Base-by-base conservation (phyloP, 805 yeast genomes). In the Ogataea paradorogensis region DNA sequence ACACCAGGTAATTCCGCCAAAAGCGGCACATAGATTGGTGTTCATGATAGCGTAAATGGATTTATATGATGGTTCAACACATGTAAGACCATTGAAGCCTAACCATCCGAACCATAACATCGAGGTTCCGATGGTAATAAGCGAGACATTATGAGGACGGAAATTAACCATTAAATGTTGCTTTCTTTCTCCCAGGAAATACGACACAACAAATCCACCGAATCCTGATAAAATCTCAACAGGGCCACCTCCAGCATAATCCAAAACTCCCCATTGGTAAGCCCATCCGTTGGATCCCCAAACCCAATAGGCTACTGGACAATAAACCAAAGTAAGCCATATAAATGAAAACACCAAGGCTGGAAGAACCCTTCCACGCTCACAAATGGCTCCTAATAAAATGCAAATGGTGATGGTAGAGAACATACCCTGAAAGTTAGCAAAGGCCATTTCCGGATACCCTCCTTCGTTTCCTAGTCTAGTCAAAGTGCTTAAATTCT, bases 181-280 rank as follows among this genome's bases (percentile, higher is more conserved):
- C 43, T 70, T 73, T 62, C 97, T 74, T 53, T 84, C 76, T 8
- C 96, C 96, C 38, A 86, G 64, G 47, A 84, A 83, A 41, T 78
- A 80, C n/a, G 89, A 79, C 52, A 82, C 82, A 5, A 86, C 95
- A 53, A 91, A 81, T 1, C 96, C 97, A 25, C 88, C 84, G 16
- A 89, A 84, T 45, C 98, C 98, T 16, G 95, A 82, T 22, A 86
- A 73, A 41, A 93, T 87, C 62, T 91, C 98, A 20, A 91, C 96
- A 1, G 97, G 95, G 0, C 97, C 97, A 41, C 98, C 98, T 22
- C 99, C 99, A 16, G 99, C 99, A 62, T 86, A 91, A 61, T 91
- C 99, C 36, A 91, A 70, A 1, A 82, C 98, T 5, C 95, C 96
- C 80, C 95, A 91, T 52, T 79, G 71, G 50, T 73, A 74, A 26